These are phyloP conservation scores for Mucor racemosus DNA, from an alignment of 371 early-diverging fungal genomes.

Conservation along the genomic window DNA sequence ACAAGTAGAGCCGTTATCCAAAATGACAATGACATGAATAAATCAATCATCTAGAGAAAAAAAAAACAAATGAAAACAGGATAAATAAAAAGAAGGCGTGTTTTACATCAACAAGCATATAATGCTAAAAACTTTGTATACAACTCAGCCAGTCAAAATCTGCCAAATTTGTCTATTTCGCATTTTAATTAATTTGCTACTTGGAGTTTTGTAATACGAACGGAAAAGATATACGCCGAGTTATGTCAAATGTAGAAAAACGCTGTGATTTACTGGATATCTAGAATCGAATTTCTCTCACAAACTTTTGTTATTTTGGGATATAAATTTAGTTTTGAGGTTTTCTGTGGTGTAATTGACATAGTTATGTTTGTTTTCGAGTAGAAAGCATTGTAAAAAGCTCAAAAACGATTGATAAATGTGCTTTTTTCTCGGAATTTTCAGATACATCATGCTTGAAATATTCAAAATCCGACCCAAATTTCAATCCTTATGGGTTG, in stretches of 20 bases:
- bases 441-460: too few species aligned
- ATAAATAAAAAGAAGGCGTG: neutral
- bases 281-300: too few species aligned
- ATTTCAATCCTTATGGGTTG: too few species aligned
- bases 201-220: neutral
- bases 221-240: neutral
- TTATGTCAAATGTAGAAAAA: neutral
- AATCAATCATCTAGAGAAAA: slow-evolving; percentile 4
- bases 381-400: too few species aligned
- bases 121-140: neutral
- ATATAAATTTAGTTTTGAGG: too few species aligned
- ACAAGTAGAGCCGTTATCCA: slow-evolving; percentile 30
- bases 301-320: too few species aligned
- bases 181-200: neutral
- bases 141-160: neutral
- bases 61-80: neutral
- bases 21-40: slow-evolving; percentile 35
- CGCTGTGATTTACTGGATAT: too few species aligned
- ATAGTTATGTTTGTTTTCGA: too few species aligned
- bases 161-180: slow-evolving; percentile 1
- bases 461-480: too few species aligned
- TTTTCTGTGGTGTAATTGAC: too few species aligned
- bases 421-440: too few species aligned
- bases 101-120: neutral
- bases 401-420: too few species aligned